Evolutionary conservation across 208 protist species (phyloP).

Genomic region (Trypanosoma caninum): DNA sequence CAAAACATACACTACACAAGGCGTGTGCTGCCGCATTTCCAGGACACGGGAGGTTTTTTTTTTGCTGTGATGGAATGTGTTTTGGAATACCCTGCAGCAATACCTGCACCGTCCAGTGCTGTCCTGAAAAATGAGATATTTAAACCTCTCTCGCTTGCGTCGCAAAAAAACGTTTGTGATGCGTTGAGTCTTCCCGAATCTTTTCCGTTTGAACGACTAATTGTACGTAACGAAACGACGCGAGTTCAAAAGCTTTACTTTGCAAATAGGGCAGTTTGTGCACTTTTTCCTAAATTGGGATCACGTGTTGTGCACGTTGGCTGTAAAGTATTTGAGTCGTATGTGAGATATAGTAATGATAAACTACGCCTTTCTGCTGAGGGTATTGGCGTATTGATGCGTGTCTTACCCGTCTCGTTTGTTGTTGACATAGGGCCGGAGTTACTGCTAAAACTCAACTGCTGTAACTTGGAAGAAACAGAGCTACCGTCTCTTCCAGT

Average conservation of each 20-base stretch:
- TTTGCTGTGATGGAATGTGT: constrained; percentile 89
- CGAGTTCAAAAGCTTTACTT: constrained; percentile 83
- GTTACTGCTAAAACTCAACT: constrained; percentile 40
- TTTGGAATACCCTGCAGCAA: constrained; percentile 38
- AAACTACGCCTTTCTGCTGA: constrained; percentile 73
- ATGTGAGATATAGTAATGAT: constrained; percentile 75
- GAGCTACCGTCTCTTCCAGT: constrained; percentile 12
- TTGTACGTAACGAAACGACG: constrained; percentile 53
- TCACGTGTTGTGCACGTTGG: constrained; percentile 72
- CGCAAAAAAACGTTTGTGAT: constrained; percentile 39
- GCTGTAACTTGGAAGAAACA: neutral
- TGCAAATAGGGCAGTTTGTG: constrained; percentile 44
- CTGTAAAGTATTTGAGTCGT: constrained; percentile 82
- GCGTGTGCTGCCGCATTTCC: constrained; percentile 92
- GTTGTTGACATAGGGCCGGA: constrained; percentile 38
- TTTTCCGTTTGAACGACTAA: constrained; percentile 56
- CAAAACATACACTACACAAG: constrained; percentile 82
- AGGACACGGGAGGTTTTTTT: constrained; percentile 97
- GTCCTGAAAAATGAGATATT: constrained; percentile 25
- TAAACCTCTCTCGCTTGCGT: constrained; percentile 31
- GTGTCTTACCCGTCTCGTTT: constrained; percentile 46
- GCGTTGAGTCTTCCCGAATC: constrained; percentile 48
- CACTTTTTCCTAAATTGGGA: constrained; percentile 49
- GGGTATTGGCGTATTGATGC: constrained; percentile 48
- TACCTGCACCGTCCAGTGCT: neutral